phyloP scores from a whole-genome alignment of 768 basidiomycete species.

The Boletus rubescentipes region DNA sequence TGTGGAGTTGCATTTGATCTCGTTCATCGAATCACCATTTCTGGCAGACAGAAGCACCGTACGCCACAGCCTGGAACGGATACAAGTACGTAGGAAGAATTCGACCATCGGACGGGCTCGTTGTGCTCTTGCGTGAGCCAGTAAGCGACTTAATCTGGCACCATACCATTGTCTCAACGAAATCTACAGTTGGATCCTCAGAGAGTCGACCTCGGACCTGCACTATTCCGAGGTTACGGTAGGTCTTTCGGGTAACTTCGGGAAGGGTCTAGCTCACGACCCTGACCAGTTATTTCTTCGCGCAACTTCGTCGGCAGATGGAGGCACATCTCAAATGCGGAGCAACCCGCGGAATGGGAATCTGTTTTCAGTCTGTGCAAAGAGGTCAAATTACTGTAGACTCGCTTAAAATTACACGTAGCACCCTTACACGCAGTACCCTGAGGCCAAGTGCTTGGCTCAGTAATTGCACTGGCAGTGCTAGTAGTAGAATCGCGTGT shows the following conservation, averaged over 20 bases:
- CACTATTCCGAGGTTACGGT: constrained; percentile 53
- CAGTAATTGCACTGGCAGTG: not conserved
- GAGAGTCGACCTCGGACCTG: constrained; percentile 33
- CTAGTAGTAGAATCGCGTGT: not conserved
- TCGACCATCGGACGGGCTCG: constrained; percentile 56
- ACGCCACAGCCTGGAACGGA: constrained; percentile 55
- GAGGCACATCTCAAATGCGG: constrained; percentile 34
- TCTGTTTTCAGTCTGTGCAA: constrained; percentile 53
- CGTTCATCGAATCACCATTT: not conserved
- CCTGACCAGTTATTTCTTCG: constrained; percentile 43
- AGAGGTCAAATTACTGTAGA: constrained; percentile 25
- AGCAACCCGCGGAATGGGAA: constrained; percentile 44
- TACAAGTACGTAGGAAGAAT: constrained; percentile 57
- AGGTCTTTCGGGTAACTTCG: not conserved
- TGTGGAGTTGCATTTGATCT: constrained; percentile 13
- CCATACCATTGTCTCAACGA: constrained; percentile 3
- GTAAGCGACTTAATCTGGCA: constrained; percentile 32
- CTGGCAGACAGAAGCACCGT: constrained; percentile 44
- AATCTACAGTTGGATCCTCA: constrained; percentile 22
- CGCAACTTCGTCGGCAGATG: constrained; percentile 54
- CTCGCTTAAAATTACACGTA: not conserved
- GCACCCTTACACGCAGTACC: not conserved
- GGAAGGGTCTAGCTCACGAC: constrained; percentile 7
- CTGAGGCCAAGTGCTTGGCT: not conserved
- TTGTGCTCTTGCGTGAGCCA: constrained; percentile 52